These are phyloP conservation scores for Alternaria longipes DNA, from an alignment of 2,329 filamentous ascomycete species.

Conservation along the genomic window DNA sequence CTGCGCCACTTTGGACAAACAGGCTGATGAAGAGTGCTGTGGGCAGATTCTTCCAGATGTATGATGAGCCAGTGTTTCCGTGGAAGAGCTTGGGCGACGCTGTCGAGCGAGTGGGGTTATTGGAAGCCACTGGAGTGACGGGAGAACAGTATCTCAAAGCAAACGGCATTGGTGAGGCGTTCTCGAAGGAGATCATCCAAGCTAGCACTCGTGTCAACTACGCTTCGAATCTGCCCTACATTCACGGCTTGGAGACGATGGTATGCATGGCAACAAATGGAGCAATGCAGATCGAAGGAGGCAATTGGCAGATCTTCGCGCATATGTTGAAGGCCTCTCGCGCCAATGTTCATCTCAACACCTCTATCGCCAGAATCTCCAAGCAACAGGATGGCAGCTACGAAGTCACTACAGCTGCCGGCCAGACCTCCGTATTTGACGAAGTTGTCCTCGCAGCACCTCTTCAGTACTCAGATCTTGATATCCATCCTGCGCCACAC, in stretches of 20 bases:
- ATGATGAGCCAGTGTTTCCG: conserved; percentile 83
- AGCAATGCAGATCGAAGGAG: conserved; percentile 79
- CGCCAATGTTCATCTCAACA: conserved; percentile 70
- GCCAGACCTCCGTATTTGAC: conserved; percentile 66
- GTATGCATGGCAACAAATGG: conserved; percentile 90
- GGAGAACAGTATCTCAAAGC: conserved; percentile 75
- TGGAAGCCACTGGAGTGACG: conserved; percentile 72
- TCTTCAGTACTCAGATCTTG: conserved; percentile 79
- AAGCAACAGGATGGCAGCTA: conserved; percentile 52
- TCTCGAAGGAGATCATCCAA: conserved; percentile 84
- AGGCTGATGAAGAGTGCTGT: conserved; percentile 76
- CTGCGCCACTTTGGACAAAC: conserved; percentile 77
- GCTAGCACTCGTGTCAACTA: conserved; percentile 93
- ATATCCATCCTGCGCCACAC: conserved; percentile 53
- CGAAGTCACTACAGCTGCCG: conserved; percentile 50
- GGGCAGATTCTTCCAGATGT: conserved; percentile 78
- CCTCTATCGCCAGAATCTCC: conserved; percentile 69
- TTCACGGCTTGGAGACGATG: conserved; percentile 91
- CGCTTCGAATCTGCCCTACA: conserved; percentile 83
- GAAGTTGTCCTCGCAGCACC: conserved; percentile 84
- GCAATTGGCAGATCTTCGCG: conserved; percentile 96
- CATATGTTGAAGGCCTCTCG: conserved; percentile 74
- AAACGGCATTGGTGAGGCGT: conserved; percentile 72
- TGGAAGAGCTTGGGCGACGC: conserved; percentile 78
- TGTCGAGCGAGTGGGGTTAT: conserved; percentile 72